Conservation (phyloP, 306 rosid species). For the Quercus engelmannii region DNA sequence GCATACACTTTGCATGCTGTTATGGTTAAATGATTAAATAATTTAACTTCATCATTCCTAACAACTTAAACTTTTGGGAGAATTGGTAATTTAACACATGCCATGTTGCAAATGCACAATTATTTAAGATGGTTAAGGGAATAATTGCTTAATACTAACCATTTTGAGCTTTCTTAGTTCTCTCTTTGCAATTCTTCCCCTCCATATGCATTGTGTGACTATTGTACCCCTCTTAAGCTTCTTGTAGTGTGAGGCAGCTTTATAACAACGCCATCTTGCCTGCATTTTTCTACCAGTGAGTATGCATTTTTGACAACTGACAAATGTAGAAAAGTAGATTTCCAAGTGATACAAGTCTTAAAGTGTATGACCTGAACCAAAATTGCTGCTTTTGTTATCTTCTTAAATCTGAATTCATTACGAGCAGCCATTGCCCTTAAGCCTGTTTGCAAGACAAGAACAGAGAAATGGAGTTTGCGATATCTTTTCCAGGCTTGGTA, state of each 20-base stretch:
- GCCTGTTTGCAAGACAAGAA: conserved; percentile 76
- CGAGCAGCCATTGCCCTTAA: conserved; percentile 80
- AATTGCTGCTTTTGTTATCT: conserved; percentile 72
- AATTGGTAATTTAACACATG: no score
- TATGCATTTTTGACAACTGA: conserved; percentile 12
- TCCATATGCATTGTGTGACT: conserved; percentile 76
- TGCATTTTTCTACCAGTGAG: conserved; percentile 35
- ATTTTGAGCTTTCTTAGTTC: conserved; percentile 95
- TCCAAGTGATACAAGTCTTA: conserved; percentile 19
- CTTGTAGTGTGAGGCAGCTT: conserved; percentile 59
- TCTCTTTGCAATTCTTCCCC: conserved; percentile 65
- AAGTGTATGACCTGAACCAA: conserved; percentile 60
- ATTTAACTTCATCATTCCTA: background rate
- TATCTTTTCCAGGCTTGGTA: conserved; percentile 57
- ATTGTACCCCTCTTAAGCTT: conserved; percentile 82
- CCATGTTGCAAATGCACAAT: background rate
- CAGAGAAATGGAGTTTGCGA: conserved; percentile 54
- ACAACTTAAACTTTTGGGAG: no score
- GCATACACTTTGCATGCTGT: background rate
- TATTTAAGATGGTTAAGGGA: background rate
- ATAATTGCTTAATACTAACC: conserved; percentile 40
- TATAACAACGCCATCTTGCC: conserved; percentile 89
- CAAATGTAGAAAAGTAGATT: background rate
- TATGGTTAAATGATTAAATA: background rate
- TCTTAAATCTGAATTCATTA: conserved; percentile 67